Conservation (phyloP, 257 asterid genomes). For the Penstemon davidsonii region DNA sequence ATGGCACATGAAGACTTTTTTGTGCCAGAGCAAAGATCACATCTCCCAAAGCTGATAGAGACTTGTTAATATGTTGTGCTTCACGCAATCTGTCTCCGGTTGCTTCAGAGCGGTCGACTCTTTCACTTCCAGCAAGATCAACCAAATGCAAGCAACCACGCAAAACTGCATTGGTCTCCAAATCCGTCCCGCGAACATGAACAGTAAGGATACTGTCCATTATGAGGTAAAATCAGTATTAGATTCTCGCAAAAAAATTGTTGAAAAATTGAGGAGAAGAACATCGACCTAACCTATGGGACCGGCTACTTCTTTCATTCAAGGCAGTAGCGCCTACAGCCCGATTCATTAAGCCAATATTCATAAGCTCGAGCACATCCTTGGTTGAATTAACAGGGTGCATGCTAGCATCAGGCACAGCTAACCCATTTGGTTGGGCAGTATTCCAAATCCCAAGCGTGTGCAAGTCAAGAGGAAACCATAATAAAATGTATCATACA, state of each 20-base stretch:
- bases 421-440: slow-evolving; percentile 92
- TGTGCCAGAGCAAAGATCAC: slow-evolving; percentile 93
- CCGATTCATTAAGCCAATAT: slow-evolving; percentile 77
- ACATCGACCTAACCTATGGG: slow-evolving; percentile 65
- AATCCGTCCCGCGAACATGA: slow-evolving; percentile 85
- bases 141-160: slow-evolving; percentile 96
- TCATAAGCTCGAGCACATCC: slow-evolving; percentile 87
- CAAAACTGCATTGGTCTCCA: slow-evolving; percentile 70
- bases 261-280: background rate
- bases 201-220: slow-evolving; percentile 79
- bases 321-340: slow-evolving; percentile 93
- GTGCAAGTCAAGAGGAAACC: slow-evolving; percentile 72
- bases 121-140: slow-evolving; percentile 98
- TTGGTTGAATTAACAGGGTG: slow-evolving; percentile 77
- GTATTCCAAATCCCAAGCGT: slow-evolving; percentile 95
- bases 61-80: slow-evolving; percentile 95
- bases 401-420: slow-evolving; percentile 98
- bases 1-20: slow-evolving; percentile 88
- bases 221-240: slow-evolving; percentile 23
- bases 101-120: slow-evolving; percentile 92
- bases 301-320: slow-evolving; percentile 95
- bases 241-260: slow-evolving; percentile 8
- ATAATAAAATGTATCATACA: background rate
- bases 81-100: slow-evolving; percentile 92
- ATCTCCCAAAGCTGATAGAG: slow-evolving; percentile 95